phyloP scores from a whole-genome alignment of 2,329 filamentous ascomycete genomes.

The Talaromyces amestolkiae region DNA sequence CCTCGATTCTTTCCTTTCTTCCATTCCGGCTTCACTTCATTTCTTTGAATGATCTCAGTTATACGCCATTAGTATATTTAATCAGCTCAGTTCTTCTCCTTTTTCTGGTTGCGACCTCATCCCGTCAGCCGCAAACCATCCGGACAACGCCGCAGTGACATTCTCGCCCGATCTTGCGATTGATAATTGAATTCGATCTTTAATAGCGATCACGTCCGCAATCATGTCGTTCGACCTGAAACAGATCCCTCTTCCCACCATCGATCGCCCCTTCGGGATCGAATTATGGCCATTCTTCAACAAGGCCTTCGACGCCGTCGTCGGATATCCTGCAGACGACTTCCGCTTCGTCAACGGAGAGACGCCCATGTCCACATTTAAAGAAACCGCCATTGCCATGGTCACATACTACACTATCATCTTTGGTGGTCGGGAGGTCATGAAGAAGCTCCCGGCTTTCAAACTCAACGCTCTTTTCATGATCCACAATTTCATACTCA shows the following conservation, averaged over 20 bases:
- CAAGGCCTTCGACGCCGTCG: slow-evolving; percentile 72
- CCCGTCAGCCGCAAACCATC: slow-evolving; percentile 3
- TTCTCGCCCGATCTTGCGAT: background rate
- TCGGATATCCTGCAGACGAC: slow-evolving; percentile 79
- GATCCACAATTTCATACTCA: slow-evolving; percentile 94
- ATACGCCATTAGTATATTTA: slow-evolving; percentile 4
- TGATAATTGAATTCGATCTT: background rate
- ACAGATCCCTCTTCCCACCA: slow-evolving; percentile 65
- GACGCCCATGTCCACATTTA: slow-evolving; percentile 87
- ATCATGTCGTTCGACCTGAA: slow-evolving; percentile 51
- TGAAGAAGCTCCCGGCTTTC: slow-evolving; percentile 81
- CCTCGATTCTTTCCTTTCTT: slow-evolving; percentile 10
- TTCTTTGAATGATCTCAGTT: background rate
- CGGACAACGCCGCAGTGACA: background rate
- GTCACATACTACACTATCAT: slow-evolving; percentile 89
- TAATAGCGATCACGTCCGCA: slow-evolving; percentile 19
- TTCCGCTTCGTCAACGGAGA: slow-evolving; percentile 78
- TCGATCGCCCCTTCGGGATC: slow-evolving; percentile 90
- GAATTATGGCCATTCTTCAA: slow-evolving; percentile 93
- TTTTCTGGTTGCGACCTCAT: background rate
- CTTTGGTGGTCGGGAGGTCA: slow-evolving; percentile 86
- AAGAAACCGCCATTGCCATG: slow-evolving; percentile 76
- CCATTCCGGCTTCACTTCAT: background rate
- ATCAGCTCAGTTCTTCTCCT: background rate
- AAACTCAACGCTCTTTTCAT: slow-evolving; percentile 89